phyloP scores from a whole-genome alignment of 2,329 filamentous ascomycete species.

The Didymella lethalis region DNA sequence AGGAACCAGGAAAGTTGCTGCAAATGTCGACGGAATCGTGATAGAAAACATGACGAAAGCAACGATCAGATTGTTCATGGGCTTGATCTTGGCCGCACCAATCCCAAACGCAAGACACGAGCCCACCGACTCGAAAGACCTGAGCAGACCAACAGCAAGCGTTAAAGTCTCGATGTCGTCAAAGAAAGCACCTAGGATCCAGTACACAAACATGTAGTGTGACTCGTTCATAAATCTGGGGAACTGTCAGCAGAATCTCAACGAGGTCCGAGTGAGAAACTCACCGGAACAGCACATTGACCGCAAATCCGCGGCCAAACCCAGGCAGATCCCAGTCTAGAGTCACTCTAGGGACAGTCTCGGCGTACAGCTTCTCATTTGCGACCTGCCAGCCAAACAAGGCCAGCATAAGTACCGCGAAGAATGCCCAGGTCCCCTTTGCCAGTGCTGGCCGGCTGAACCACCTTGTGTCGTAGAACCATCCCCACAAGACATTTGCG shows the following conservation, averaged over 20 bases:
- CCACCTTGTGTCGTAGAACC: conserved; percentile 57
- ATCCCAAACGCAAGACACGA: background rate
- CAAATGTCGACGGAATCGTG: background rate
- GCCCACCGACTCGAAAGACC: background rate
- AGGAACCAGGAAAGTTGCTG: background rate
- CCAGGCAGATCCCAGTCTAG: background rate
- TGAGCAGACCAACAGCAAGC: background rate
- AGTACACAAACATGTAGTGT: background rate
- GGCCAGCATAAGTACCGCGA: conserved; percentile 37
- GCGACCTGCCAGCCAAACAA: background rate
- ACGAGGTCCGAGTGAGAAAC: background rate
- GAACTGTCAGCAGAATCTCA: background rate
- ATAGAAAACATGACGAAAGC: background rate
- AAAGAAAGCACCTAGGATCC: background rate
- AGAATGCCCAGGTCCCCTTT: conserved; percentile 54
- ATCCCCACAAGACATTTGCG: conserved; percentile 60
- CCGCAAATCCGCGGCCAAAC: background rate
- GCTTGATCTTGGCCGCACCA: background rate
- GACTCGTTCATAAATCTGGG: background rate
- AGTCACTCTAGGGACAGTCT: background rate
- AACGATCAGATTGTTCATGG: background rate
- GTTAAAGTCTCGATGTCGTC: background rate
- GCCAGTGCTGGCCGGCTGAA: conserved; percentile 55
- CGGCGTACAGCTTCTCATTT: background rate
- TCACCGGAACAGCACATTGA: background rate